These are phyloP conservation scores for Populus alba DNA, from an alignment of 345 rosid species.

Conservation along the genomic window DNA sequence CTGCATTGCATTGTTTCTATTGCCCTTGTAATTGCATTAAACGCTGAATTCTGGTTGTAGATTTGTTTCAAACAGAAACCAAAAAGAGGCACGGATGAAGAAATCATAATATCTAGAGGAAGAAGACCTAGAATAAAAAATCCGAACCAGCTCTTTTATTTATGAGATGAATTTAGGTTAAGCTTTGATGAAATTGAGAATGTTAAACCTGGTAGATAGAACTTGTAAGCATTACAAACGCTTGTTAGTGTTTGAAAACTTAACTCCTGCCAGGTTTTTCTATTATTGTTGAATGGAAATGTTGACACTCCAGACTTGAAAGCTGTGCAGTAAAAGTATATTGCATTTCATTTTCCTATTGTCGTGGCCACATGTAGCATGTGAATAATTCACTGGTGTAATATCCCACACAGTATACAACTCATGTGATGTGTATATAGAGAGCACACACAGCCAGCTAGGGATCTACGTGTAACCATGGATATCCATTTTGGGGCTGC, in stretches of 20 bases:
- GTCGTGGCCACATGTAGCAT: neutral
- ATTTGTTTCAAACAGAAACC: neutral
- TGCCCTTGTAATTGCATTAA: neutral
- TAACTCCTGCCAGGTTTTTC: neutral
- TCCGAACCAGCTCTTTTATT: neutral
- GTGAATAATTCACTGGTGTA: neutral
- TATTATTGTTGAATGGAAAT: neutral
- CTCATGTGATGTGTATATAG: neutral
- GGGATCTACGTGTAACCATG: neutral
- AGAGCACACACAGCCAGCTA: neutral
- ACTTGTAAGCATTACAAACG: neutral
- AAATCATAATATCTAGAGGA: neutral
- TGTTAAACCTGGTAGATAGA: neutral
- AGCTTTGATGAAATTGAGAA: neutral
- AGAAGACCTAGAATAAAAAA: neutral
- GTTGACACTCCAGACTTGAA: neutral
- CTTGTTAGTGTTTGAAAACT: neutral
- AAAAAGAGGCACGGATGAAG: neutral
- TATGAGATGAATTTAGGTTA: neutral
- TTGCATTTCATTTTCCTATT: neutral
- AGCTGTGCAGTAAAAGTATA: neutral
- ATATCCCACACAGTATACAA: neutral
- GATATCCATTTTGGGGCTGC: neutral
- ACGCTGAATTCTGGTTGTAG: neutral
- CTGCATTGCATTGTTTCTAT: neutral